Base-by-base conservation (phyloP, 192 early-diverging fungal genomes). In the Paraglomus brasilianum region DNA sequence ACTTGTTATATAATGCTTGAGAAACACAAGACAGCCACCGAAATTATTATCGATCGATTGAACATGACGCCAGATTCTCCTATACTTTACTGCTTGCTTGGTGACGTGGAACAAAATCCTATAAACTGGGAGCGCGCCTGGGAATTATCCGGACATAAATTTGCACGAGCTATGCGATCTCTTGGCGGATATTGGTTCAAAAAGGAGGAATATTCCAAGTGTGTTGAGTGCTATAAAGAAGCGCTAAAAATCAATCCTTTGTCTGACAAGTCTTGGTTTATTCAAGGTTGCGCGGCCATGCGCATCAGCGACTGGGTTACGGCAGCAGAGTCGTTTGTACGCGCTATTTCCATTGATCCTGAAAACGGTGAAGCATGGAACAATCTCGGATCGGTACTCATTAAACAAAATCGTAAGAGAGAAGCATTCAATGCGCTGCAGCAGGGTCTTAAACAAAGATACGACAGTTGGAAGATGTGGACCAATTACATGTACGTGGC, bases 281-380 rank as follows among this genome's bases (percentile, higher is more conserved):
- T 99, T 41, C 79, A 95, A 58, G 97, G 97, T 5, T 99, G 97
- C 76, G 93, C 95, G 14, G 92, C 91, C 2, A 86, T 98, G 84
- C 86, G 89, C 30, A 62, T 80, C 8, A 82, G 86, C 60, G 87
- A 95, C 46, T 96, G 88, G 89, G 84, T 89, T 36, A 75, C 78
- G 4, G 95, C 89, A 7, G 74, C 83, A 11, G 66, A 78, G 17
- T 93, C 96, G 1, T 98, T 97, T 75, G 76, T 82, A 49, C 88
- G 87, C 46, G 87, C 87, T 13, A 88, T 91, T 6, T 63, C 76
- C 15, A 70, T 98, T 17, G 90, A 95, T 65, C 53, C 74, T 41
- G 85, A 87, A 62, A 96, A 96, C 71, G 91, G 89, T 41, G 97
- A 99, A 80, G 93, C 94, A 39, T 99, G 96, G 95, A 98, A 90